Evolutionary conservation across 176 grass and related monocot genomes (phyloP), one percentile per base, ranked within the genome.

Genomic region (Paspalum vaginatum): DNA sequence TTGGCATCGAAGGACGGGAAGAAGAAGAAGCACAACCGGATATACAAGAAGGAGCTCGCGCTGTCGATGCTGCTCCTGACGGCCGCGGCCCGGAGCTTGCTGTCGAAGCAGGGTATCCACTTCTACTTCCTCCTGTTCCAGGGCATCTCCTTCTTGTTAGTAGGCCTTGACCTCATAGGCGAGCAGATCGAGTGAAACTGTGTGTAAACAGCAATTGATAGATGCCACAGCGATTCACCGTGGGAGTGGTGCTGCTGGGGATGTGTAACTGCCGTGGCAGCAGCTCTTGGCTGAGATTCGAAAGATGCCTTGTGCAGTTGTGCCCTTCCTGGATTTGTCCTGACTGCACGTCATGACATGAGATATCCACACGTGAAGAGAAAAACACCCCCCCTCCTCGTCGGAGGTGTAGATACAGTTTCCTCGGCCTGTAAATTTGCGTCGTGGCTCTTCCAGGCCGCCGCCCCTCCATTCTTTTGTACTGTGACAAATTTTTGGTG

Each of bases 81-180:
- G 1, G 93, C 93, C 0, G 89, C 97, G 0, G 90, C 93, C 11
- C 87, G 97, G n/a, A 99, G 97, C 82, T 78, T 99, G 88, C 87
- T 99, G 2, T 91, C 92, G 1, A 94, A 94, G 46, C 97, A 99
- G 84, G 97, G 97, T 20, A 99, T 99, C 68, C 97, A 99, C 82
- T 99, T 99, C 85, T 99, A 99, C 85, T 99, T 99, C 82, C 88
- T 99, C 68, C 82, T 99, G 72, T 99, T 99, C 74, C 97, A 99
- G 66, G 97, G 97, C 43, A 88, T 99, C 53, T 93, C 97, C 72
- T 99, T 99, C 81, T 85, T 95, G 79, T 75, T 99, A 68, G 97
- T 96, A 45, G 97, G 97, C 32, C 92, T 99, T 53, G 97, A 99
- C 85, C 89, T 99, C 82, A 96, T 99, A 60, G 97, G 97, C 24